Conservation (phyloP, 2,329 filamentous ascomycete species). For the Ascochyta lentis region DNA sequence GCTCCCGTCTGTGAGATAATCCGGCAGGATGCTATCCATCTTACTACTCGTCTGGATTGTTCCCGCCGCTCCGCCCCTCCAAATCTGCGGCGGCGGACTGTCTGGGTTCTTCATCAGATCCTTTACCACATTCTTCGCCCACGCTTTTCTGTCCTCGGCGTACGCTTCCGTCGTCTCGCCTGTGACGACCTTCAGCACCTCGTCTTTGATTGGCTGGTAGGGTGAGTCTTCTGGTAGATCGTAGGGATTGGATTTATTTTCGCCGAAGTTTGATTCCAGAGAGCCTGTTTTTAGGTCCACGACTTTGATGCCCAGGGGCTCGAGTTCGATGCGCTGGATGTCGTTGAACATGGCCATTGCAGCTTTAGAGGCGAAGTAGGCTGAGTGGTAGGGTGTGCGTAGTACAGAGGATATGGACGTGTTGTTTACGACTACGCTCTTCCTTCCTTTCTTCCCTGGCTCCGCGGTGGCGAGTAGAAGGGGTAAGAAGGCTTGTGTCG, state of each 20-base stretch:
- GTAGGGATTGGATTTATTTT: conserved; percentile 11
- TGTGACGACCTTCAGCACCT: conserved; percentile 10
- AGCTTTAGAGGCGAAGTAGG: conserved; percentile 49
- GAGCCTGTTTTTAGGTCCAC: conserved; percentile 27
- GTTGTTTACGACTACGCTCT: conserved; percentile 15
- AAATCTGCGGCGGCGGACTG: conserved; percentile 15
- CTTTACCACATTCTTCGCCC: conserved; percentile 19
- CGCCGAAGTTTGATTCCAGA: conserved; percentile 20
- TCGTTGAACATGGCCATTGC: conserved; percentile 43
- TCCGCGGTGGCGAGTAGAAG: conserved; percentile 18
- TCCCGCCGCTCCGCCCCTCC: conserved; percentile 17
- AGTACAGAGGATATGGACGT: conserved; percentile 16
- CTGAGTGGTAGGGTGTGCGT: conserved; percentile 17
- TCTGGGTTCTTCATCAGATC: conserved; percentile 17
- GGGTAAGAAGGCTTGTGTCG: conserved; percentile 49
- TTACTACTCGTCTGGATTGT: conserved; percentile 8
- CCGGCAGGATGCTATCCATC: conserved; percentile 14
- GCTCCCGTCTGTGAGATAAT: conserved; percentile 13
- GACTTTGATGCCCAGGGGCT: conserved; percentile 32
- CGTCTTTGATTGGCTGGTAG: conserved; percentile 16
- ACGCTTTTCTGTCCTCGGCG: conserved; percentile 14
- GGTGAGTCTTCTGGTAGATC: conserved; percentile 9
- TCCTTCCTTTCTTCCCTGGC: conserved; percentile 5
- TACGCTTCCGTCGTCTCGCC: conserved; percentile 16
- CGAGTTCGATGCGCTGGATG: conserved; percentile 29